Evolutionary conservation across 2,329 filamentous ascomycete species (phyloP).

Genomic region (Dothidotthia symphoricarpi): DNA sequence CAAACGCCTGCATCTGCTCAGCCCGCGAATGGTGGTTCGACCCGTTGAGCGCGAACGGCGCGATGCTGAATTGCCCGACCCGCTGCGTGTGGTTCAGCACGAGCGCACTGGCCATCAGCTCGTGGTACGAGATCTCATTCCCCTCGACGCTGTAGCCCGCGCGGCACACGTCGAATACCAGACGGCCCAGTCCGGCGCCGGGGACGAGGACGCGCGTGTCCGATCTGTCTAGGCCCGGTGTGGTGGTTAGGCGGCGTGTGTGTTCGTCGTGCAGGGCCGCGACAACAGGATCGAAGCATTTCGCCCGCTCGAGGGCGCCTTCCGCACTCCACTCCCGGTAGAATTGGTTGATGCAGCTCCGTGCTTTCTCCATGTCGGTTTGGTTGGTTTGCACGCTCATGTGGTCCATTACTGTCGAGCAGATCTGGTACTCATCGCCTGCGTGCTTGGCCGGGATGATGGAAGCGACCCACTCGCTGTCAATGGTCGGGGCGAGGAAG

Average conservation of each 20-base stretch:
- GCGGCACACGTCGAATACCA: slow-evolving; percentile 82
- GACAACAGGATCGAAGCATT: slow-evolving; percentile 74
- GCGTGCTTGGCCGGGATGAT: slow-evolving; percentile 32
- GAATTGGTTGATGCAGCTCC: slow-evolving; percentile 88
- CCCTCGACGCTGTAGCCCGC: slow-evolving; percentile 76
- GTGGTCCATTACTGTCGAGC: slow-evolving; percentile 54
- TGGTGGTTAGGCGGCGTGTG: slow-evolving; percentile 11
- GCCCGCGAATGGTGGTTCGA: slow-evolving; percentile 75
- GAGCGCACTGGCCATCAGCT: slow-evolving; percentile 80
- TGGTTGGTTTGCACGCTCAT: slow-evolving; percentile 71
- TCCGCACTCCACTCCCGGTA: slow-evolving; percentile 91
- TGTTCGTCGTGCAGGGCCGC: slow-evolving; percentile 58
- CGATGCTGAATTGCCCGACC: slow-evolving; percentile 67
- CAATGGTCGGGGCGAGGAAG: slow-evolving; percentile 34
- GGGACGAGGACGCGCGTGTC: slow-evolving; percentile 73
- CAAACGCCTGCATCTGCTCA: slow-evolving; percentile 72
- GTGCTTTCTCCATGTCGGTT: slow-evolving; percentile 82
- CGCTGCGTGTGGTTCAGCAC: slow-evolving; percentile 66
- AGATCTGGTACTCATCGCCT: slow-evolving; percentile 30
- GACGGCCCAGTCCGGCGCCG: slow-evolving; percentile 80
- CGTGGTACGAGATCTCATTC: slow-evolving; percentile 94
- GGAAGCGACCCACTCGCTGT: slow-evolving; percentile 35
- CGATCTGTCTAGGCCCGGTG: slow-evolving; percentile 29
- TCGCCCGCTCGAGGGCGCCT: slow-evolving; percentile 70
- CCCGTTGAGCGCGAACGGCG: slow-evolving; percentile 84